Evolutionary conservation across 129 eudicot species (phyloP), one percentile per base, ranked within the genome.

Genomic region (Artemisia argyi): DNA sequence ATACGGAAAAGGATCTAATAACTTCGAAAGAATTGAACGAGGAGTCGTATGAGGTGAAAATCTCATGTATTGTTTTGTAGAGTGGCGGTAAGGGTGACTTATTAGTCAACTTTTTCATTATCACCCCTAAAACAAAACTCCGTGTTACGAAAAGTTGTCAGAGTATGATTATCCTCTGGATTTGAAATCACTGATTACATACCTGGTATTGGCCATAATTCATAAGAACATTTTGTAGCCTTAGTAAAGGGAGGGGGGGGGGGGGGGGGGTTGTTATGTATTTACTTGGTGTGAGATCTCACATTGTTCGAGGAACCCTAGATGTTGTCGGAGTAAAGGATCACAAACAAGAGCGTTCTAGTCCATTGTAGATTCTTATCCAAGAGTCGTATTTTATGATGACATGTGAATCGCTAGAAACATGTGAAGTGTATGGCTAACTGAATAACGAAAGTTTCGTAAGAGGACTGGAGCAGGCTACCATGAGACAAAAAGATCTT

Each of bases 371-470:
- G 22, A 20, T 20, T 20, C 22, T 20, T 20, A 20, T 54, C 59
- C 59, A 54, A 54, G 59, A 54, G 22, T 54, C 5, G 59, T 14
- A 54, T 54, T 54, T 54, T 22, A 54, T 54, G 22, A 54, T n/a
- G 59, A 22, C 59, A 54, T 54, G 59, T 54, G 59, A n/a, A 54
- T 54, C 22, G 18, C 59, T 54, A 54, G 59, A 54, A 54, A n/a
- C 0, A 54, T n/a, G 59, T 54, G 30, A 56, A 56, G 0, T 56
- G 22, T 56, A 56, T 56, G 30, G n/a, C n/a, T 16, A 56, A 56
- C 1, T 20, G 11, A 56, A 56, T 56, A 56, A 16, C 10, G 24
- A 56, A 56, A 56, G 62, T 57, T 57, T 16, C 1, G 32, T 57
- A 57, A n/a, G n/a, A n/a, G n/a, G n/a, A 19, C 62, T n/a, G 12